Evolutionary conservation across 164 flowering plant species (phyloP), one percentile per base, ranked within the genome.

Genomic region (Liriodendron chinense): DNA sequence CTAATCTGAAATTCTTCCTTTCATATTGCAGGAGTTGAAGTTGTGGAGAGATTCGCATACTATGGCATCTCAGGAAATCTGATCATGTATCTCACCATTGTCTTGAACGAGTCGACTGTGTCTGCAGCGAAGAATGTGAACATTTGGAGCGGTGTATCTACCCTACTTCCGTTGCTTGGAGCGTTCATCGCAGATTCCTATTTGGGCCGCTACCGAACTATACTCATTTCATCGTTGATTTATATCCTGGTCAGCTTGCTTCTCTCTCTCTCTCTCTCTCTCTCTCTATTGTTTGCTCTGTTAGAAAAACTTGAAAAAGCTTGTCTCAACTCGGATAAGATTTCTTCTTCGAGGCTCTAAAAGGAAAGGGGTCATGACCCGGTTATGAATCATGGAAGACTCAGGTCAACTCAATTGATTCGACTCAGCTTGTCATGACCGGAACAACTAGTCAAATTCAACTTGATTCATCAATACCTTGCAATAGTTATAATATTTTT

Each of bases 171-270:
- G 6, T 8, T 77, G 7, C 14, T 72, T 8, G 79, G 79, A 16
- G 79, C 71, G 2, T 72, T 77, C 68, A 26, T 77, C 0, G 79
- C 79, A 3, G 79, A 77, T 22, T 66, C 79, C 47, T 77, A 72
- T 65, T 26, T 68, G 65, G 79, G 79, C 21, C 75, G 74, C 50
- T 59, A 57, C 65, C 26, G n/a, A n/a, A 72, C 74, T 49, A 57
- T 72, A 25, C 47, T 72, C 71, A 6, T 72, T 34, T 26, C 79
- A 5, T 56, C 76, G 18, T 12, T 72, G 43, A 34, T 77, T n/a
- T 77, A 72, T 22, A 3, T 77, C 48, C 26, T 72, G 56, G 79
- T 77, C 21, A 3, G 67, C 22, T 47, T n/a, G n/a, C n/a, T n/a
- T n/a, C n/a, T n/a, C n/a, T n/a, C n/a, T n/a, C n/a, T n/a, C n/a